Evolutionary conservation across 495 filamentous ascomycete genomes (phyloP).

Genomic region (Viridothelium virens): DNA sequence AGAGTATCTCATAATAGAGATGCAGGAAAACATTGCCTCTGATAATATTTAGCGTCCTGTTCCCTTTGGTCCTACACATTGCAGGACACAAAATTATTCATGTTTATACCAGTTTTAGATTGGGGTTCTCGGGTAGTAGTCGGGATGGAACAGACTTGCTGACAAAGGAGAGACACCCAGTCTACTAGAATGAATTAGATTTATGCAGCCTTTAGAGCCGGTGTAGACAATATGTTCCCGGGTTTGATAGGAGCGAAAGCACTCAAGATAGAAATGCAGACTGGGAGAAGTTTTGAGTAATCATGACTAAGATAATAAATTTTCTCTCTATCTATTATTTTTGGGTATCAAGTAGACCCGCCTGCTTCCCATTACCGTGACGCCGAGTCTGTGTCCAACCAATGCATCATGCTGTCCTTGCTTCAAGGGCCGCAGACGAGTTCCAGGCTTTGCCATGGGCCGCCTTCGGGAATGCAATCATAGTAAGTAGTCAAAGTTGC

Average conservation of each 20-base stretch:
- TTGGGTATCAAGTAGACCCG: neutral
- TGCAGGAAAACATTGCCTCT: too few relatives aligned
- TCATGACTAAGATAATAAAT: neutral
- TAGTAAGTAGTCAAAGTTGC: conserved; percentile 2
- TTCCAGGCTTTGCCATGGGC: conserved; percentile 10
- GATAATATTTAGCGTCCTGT: too few relatives aligned
- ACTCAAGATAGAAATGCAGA: neutral
- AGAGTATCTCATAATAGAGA: too few relatives aligned
- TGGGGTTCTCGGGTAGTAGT: neutral
- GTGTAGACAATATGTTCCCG: neutral
- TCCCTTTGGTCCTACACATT: too few relatives aligned
- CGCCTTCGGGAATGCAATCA: conserved; percentile 2
- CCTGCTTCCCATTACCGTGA: conserved; percentile 5
- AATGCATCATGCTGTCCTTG: neutral
- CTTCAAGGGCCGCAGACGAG: conserved; percentile 11
- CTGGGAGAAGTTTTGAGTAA: conserved; percentile 11
- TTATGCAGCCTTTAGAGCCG: neutral
- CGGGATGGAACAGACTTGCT: neutral
- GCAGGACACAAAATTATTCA: too few relatives aligned
- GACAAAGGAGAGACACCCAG: neutral
- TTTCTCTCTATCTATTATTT: conserved; percentile 8
- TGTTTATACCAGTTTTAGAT: neutral
- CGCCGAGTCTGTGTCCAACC: neutral
- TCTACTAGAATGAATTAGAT: neutral
- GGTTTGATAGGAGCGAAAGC: conserved; percentile 1